Base-by-base conservation (phyloP, 495 filamentous ascomycete genomes). In the Astrocystis sublimbata region DNA sequence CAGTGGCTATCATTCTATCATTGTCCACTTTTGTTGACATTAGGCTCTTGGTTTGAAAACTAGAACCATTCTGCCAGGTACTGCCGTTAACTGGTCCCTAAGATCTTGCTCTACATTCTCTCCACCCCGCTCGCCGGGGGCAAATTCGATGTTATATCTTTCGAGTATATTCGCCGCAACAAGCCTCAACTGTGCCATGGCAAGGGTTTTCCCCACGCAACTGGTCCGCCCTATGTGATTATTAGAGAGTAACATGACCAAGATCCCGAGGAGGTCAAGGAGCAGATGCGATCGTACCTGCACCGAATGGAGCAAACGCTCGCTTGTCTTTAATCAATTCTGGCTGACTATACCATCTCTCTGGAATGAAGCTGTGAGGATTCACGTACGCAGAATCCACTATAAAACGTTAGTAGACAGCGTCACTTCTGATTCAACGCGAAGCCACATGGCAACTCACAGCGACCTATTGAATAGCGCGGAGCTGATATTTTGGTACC, bases 261-360 rank as follows among this genome's bases (percentile, higher is more conserved):
- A n/a, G n/a, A n/a, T n/a, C n/a, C n/a, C n/a, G n/a, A n/a, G n/a
- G n/a, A n/a, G n/a, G n/a, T n/a, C n/a, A n/a, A n/a, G n/a, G n/a
- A 15, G 9, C n/a, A 42, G 17, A 12, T 15, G 8, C 3, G 17
- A 42, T 35, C 40, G 3, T 42, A 21, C 72, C 72, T 3, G 60
- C 58, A 7, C 49, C 60, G 46, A 78, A 79, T 2, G 77, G 72
- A 6, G 65, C 63, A 50, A 73, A 78, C 0, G 64, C 70, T 1
- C 68, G 61, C 28, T 50, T 28, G n/a, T 80, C 69, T 19, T 66
- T 74, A n/a, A 79, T 52, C 0, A 80, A 61, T 8, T 78, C 71
- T 0, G 72, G 75, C 8, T 63, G n/a, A n/a, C 68, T 64, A 17
- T 69, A 75, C 75, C 76, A 83, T 2, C 79, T 65, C 51, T 82